Evolutionary conservation across 768 basidiomycete genomes (phyloP).

Genomic region (Boletellus ananas): DNA sequence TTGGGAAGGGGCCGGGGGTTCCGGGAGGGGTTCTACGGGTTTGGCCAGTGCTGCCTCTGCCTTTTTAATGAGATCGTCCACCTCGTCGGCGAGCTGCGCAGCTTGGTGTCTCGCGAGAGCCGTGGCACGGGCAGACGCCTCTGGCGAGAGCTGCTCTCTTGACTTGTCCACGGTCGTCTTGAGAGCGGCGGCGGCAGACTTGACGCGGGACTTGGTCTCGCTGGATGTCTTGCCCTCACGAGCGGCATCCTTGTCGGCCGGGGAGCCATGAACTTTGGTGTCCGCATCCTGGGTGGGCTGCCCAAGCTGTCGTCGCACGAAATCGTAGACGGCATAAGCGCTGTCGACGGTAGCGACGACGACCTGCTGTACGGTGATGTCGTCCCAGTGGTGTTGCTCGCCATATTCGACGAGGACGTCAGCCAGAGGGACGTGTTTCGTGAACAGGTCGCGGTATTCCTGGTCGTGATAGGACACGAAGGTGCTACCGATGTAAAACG

Average conservation of each 20-base stretch:
- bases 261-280: constrained; percentile 26
- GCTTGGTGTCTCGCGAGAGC: constrained; percentile 44
- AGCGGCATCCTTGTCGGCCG: constrained; percentile 29
- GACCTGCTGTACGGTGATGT: constrained; percentile 58
- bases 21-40: constrained; percentile 27
- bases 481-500: constrained; percentile 81
- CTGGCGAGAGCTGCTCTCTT: constrained; percentile 26
- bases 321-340: constrained; percentile 46
- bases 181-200: constrained; percentile 38
- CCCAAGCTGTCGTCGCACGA: constrained; percentile 43
- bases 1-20: constrained; percentile 15
- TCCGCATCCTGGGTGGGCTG: constrained; percentile 36
- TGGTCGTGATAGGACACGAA: constrained; percentile 76
- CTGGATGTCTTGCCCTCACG: constrained; percentile 37
- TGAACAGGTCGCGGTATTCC: constrained; percentile 83
- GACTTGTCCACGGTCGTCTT: constrained; percentile 48
- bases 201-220: constrained; percentile 44
- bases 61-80: constrained; percentile 62
- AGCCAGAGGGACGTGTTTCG: constrained; percentile 74
- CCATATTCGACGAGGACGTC: constrained; percentile 76
- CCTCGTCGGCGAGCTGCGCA: constrained; percentile 54
- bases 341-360: constrained; percentile 50
- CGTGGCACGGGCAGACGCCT: constrained; percentile 33
- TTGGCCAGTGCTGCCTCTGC: constrained; percentile 71
- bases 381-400: constrained; percentile 77